These are phyloP conservation scores for Singerocomus rubriflavus DNA, from an alignment of 1,284 basidiomycete species.

Conservation along the genomic window DNA sequence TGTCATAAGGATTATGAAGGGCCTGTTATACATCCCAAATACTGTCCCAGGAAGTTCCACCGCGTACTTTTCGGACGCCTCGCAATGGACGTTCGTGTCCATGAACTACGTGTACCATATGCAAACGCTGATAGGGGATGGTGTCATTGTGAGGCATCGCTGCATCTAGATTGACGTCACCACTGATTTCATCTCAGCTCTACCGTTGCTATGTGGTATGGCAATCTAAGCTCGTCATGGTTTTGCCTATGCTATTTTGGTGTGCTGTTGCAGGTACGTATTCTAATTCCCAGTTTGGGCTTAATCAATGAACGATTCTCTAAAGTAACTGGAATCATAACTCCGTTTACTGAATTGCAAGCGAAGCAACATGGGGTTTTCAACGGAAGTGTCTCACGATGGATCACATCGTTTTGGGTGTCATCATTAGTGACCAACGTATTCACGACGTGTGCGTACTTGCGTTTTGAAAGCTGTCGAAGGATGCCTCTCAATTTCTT, in stretches of 20 bases:
- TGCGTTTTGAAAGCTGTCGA: neutral
- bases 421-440: slow-evolving; percentile 12
- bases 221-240: slow-evolving; percentile 9
- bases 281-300: neutral
- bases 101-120: slow-evolving; percentile 25
- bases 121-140: slow-evolving; percentile 33
- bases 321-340: slow-evolving; percentile 4
- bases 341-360: neutral
- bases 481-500: neutral
- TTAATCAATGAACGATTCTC: neutral
- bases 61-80: slow-evolving; percentile 18
- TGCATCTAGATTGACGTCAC: neutral
- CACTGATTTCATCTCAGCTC: neutral
- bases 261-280: slow-evolving; percentile 10
- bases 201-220: slow-evolving; percentile 12
- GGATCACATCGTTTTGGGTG: slow-evolving; percentile 12
- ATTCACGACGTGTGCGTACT: slow-evolving; percentile 9
- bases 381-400: neutral
- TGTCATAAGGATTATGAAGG: neutral
- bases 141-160: slow-evolving; percentile 13
- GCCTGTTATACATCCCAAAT: neutral
- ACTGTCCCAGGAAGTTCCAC: neutral
- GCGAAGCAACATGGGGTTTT: neutral
- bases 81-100: slow-evolving; percentile 23
- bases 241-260: slow-evolving; percentile 13